Evolutionary conservation across 2,329 filamentous ascomycete genomes (phyloP).

Genomic region (Talaromyces sp.): DNA sequence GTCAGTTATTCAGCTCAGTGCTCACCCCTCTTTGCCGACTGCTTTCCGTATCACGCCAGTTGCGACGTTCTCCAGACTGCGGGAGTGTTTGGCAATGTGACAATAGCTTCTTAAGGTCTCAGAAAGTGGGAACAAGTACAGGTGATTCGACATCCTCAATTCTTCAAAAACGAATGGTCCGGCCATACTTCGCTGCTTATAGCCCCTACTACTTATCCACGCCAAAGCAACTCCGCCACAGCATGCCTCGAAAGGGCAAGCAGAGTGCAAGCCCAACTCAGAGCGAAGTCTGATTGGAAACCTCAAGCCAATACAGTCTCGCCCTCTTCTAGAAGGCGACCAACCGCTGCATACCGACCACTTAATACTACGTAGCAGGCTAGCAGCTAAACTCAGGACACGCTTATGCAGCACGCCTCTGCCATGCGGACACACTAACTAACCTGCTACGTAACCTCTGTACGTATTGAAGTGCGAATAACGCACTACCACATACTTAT

Average conservation of each 20-base stretch:
- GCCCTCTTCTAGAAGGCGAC: conserved; percentile 9
- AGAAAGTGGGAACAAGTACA: background rate
- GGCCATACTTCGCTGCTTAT: background rate
- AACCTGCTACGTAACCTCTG: background rate
- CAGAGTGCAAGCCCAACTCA: background rate
- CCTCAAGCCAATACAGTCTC: background rate
- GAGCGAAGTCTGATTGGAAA: background rate
- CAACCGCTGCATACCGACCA: background rate
- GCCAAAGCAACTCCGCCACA: background rate
- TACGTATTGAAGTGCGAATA: background rate
- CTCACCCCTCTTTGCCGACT: background rate
- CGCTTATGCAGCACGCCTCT: conserved; percentile 7
- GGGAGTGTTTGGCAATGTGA: background rate
- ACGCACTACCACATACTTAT: background rate
- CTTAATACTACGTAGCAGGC: background rate
- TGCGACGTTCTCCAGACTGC: too few relatives aligned
- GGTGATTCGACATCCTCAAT: background rate
- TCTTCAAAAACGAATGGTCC: background rate
- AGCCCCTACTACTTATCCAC: too few relatives aligned
- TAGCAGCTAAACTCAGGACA: background rate
- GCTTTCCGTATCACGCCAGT: background rate
- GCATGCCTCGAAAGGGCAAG: background rate
- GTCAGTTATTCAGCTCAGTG: background rate
- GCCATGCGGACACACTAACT: conserved; percentile 4
- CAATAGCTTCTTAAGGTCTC: background rate